Evolutionary conservation across 2,329 filamentous ascomycete genomes (phyloP).

Genomic region (Colletotrichum lupini): DNA sequence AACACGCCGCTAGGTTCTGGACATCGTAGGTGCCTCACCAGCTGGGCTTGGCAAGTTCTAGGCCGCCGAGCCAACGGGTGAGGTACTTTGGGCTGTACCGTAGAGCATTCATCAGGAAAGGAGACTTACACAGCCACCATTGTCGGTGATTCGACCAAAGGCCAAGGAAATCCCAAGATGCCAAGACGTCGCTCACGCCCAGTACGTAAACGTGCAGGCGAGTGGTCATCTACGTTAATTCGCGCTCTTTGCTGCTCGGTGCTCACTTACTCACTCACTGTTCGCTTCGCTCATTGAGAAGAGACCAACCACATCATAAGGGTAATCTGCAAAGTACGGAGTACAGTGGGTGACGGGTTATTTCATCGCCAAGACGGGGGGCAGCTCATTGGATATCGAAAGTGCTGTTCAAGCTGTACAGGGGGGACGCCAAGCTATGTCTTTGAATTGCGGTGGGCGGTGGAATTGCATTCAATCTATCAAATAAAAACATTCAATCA

Average conservation of each 20-base stretch:
- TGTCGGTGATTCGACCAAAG: conserved; percentile 7
- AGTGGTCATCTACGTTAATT: background rate
- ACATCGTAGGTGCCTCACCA: background rate
- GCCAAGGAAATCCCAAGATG: conserved; percentile 12
- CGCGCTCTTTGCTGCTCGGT: background rate
- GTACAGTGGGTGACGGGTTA: background rate
- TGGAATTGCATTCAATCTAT: background rate
- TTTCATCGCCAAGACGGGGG: background rate
- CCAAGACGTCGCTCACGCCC: conserved; percentile 22
- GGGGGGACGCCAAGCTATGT: conserved; percentile 22
- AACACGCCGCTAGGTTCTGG: too few relatives aligned
- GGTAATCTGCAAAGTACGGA: background rate
- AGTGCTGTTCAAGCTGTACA: background rate
- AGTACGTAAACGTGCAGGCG: conserved; percentile 29
- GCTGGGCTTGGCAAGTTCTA: background rate
- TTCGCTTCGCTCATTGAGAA: background rate
- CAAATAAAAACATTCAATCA: background rate
- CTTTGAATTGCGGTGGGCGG: conserved; percentile 8
- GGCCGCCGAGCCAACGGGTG: background rate
- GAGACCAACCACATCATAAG: background rate
- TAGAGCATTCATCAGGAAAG: background rate
- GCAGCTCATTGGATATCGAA: background rate
- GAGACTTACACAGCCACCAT: conserved; percentile 23
- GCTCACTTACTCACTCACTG: background rate
- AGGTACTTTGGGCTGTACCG: background rate